Base-by-base conservation (phyloP, 139 green algal species). In the Chlamydomonas eustigma region DNA sequence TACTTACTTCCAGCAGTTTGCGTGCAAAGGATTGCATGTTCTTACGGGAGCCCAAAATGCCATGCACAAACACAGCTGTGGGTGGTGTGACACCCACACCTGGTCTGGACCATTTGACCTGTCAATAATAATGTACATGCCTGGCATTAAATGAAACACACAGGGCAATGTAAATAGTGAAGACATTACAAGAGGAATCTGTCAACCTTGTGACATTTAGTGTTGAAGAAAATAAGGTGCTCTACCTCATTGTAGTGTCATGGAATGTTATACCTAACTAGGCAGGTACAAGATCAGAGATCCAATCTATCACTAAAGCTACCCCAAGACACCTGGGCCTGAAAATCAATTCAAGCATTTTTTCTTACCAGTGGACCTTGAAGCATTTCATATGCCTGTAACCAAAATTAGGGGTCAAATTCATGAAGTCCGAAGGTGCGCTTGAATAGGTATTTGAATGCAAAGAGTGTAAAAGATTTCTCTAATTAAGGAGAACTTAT, bases 61-160 rank as follows among this genome's bases (percentile, higher is more conserved):
- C 95, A 80, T 98, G 95, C 3, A 98, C 81, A 31, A 98, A 82
- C 1, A 98, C 94, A 0, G 88, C 90, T 0, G 95, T 98, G 3
- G 95, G 95, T 2, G 80, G 80, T 33, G 34, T 2, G 34, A 35
- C 33, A 18, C 44, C 44, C 4, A 33, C 68, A 31, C 71, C 34
- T 30, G 3, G 25, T 8, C 37, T 30, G 31, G 33, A 36, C 72
- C 34, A 65, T n/a, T n/a, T n/a, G n/a, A n/a, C n/a, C n/a, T n/a
- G n/a, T n/a, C n/a, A n/a, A n/a, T n/a, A n/a, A n/a, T n/a, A n/a
- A n/a, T n/a, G n/a, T n/a, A n/a, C n/a, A n/a, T n/a, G n/a, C n/a
- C n/a, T n/a, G n/a, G n/a, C n/a, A n/a, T n/a, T n/a, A n/a, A n/a
- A n/a, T n/a, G n/a, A n/a, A n/a, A n/a, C n/a, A n/a, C n/a, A n/a